These are phyloP conservation scores for Lentinula novae-zelandiae DNA, from an alignment of 1,284 basidiomycete species.

Conservation along the genomic window DNA sequence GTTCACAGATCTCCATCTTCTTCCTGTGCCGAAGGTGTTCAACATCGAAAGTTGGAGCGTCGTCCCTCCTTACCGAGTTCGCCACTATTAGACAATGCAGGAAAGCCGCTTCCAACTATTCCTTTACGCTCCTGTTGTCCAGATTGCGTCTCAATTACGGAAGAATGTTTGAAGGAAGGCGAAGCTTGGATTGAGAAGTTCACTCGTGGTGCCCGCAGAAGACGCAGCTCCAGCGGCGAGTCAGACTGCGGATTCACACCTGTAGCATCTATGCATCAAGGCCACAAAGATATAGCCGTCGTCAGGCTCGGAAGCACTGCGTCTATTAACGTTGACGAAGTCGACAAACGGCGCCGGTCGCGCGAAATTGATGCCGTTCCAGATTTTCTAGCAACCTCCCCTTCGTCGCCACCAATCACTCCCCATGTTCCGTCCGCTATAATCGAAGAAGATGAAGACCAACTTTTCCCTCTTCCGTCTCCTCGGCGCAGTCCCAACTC, in stretches of 20 bases:
- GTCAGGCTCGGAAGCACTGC: slow-evolving; percentile 22
- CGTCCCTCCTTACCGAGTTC: slow-evolving; percentile 2
- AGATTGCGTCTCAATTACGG: slow-evolving; percentile 47
- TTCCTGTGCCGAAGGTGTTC: neutral
- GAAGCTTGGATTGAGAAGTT: slow-evolving; percentile 57
- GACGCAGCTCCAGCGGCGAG: slow-evolving; percentile 44
- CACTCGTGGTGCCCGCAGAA: slow-evolving; percentile 52
- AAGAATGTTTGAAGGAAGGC: slow-evolving; percentile 42
- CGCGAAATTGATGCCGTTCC: slow-evolving; percentile 29
- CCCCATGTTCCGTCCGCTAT: slow-evolving; percentile 29
- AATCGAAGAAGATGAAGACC: slow-evolving; percentile 45
- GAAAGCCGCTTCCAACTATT: slow-evolving; percentile 29
- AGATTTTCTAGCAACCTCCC: slow-evolving; percentile 17
- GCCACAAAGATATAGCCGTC: slow-evolving; percentile 12
- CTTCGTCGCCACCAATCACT: slow-evolving; percentile 7
- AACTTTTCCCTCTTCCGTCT: slow-evolving; percentile 54
- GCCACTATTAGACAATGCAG: neutral
- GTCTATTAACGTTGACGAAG: slow-evolving; percentile 55
- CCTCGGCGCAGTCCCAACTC: slow-evolving; percentile 41
- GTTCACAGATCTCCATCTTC: slow-evolving; percentile 34
- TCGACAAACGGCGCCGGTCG: slow-evolving; percentile 42
- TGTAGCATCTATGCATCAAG: slow-evolving; percentile 18
- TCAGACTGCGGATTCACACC: slow-evolving; percentile 18
- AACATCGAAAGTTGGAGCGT: neutral
- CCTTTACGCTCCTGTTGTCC: slow-evolving; percentile 59